Base-by-base conservation (phyloP, 176 grass and related monocot genomes). In the Eremochloa ophiuroides region DNA sequence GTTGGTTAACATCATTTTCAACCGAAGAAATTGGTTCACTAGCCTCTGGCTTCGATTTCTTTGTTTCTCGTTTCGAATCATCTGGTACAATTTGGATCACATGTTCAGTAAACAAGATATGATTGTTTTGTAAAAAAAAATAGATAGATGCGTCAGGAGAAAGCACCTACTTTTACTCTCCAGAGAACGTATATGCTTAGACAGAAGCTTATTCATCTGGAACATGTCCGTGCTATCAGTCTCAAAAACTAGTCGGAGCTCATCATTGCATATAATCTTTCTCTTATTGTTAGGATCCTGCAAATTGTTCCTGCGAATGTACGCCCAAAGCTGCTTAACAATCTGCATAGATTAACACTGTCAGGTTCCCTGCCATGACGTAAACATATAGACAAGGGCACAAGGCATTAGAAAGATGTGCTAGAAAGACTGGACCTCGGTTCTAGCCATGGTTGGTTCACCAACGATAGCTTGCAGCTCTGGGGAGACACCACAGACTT, bases 401-500 rank as follows among this genome's bases (percentile, higher is more conserved):
- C 13, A 85, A 44, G 50, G 48, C 16, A 71, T 67, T 79, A 66
- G 18, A 82, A 75, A 55, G 39, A 62, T 48, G 66, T 22, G 70
- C 12, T 18, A 84, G 20, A 30, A 82, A 73, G 43, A 85, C 5
- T 58, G 25, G 78, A 98, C 96, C 90, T 98, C 90, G 68, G 97
- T 99, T 74, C 97, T 93, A 83, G 97, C 91, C 97, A 99, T 99
- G 65, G 91, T 88, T 83, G 97, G 93, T 90, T 99, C 91, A 43
- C 97, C 97, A 80, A 99, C 97, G 77, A 99, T 96, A 69, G 85
- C 82, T 85, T 99, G 91, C 26, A 99, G 81, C 83, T 96, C 87
- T 73, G 97, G 97, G 15, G 97, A 99, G 81, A 99, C 97, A 62
- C 97, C 93, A 75, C 93, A 96, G 35, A 90, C 85, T 88, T 99